A percentile compares a stretch with the other conserved stretches of the same genome.
Conservation (phyloP, 805 yeast species). For the Scheffersomyces ergatensis region DNA sequence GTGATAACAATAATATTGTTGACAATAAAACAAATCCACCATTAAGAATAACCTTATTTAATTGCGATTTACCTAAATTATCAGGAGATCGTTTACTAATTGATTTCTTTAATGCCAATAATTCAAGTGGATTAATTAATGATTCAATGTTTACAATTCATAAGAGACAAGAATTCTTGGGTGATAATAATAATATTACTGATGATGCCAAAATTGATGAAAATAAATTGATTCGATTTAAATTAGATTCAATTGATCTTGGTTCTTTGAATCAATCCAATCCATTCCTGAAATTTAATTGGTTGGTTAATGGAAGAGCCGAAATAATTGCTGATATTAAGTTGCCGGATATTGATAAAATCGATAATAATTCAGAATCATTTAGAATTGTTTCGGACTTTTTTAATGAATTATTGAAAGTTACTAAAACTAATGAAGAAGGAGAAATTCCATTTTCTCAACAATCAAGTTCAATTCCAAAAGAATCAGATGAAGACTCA, state of each 20-base stretch:
- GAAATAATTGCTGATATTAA: constrained; percentile 71
- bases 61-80: constrained; percentile 61
- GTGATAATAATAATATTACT: constrained; percentile 20
- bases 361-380: constrained; percentile 14
- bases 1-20: constrained; percentile 8
- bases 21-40: constrained; percentile 19
- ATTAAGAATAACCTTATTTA: constrained; percentile 56
- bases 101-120: constrained; percentile 68
- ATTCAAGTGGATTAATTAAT: constrained; percentile 71
- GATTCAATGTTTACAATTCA: constrained; percentile 76
- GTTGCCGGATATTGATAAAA: constrained; percentile 52
- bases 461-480: not conserved
- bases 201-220: constrained; percentile 22
- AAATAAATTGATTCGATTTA: constrained; percentile 31
- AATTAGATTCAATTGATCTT: constrained; percentile 40
- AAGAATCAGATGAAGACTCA: constrained; percentile 14
- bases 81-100: constrained; percentile 56
- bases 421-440: constrained; percentile 8
- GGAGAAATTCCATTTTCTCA: no score
- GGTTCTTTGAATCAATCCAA: constrained; percentile 22
- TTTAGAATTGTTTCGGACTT: constrained; percentile 25
- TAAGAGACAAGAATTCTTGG: constrained; percentile 53
- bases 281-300: constrained; percentile 52
- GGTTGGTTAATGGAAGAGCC: constrained; percentile 71
- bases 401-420: constrained; percentile 21